These are phyloP conservation scores for Alternaria burnsii DNA, from an alignment of 2,329 filamentous ascomycete species.

Conservation along the genomic window DNA sequence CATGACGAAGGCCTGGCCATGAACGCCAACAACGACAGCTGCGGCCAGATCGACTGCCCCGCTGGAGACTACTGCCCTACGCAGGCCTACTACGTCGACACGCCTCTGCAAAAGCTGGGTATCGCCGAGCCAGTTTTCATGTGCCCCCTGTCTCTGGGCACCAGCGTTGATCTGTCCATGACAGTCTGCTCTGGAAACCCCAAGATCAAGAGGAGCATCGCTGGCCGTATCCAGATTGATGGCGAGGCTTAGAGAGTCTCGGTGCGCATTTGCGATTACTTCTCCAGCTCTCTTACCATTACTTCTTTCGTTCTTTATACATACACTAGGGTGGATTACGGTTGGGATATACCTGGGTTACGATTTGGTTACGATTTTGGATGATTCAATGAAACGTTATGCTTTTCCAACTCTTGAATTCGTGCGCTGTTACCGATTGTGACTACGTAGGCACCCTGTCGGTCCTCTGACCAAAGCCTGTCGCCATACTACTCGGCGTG, in stretches of 20 bases:
- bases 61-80: slow-evolving; percentile 36
- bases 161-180: slow-evolving; percentile 32
- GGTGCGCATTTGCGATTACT: background rate
- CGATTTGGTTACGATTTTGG: slow-evolving; percentile 6
- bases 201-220: slow-evolving; percentile 36
- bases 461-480: background rate
- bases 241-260: slow-evolving; percentile 6
- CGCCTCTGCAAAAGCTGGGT: slow-evolving; percentile 30
- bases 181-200: slow-evolving; percentile 29
- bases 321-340: slow-evolving; percentile 3
- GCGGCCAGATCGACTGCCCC: slow-evolving; percentile 24
- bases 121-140: slow-evolving; percentile 36
- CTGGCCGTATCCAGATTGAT: slow-evolving; percentile 27
- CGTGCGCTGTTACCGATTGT: background rate
- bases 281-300: slow-evolving; percentile 7
- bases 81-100: slow-evolving; percentile 37
- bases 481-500: background rate
- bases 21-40: slow-evolving; percentile 14
- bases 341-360: slow-evolving; percentile 2
- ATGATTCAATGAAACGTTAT: slow-evolving; percentile 8
- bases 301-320: slow-evolving; percentile 10
- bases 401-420: background rate
- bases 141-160: slow-evolving; percentile 24
- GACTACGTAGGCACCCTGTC: background rate
- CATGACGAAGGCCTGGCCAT: slow-evolving; percentile 33